Percentiles rank a stretch among this genome's conserved stretches.
These are phyloP conservation scores for Danielozyma ontarioensis DNA, from an alignment of 805 yeast genomes.

Conservation along the genomic window DNA sequence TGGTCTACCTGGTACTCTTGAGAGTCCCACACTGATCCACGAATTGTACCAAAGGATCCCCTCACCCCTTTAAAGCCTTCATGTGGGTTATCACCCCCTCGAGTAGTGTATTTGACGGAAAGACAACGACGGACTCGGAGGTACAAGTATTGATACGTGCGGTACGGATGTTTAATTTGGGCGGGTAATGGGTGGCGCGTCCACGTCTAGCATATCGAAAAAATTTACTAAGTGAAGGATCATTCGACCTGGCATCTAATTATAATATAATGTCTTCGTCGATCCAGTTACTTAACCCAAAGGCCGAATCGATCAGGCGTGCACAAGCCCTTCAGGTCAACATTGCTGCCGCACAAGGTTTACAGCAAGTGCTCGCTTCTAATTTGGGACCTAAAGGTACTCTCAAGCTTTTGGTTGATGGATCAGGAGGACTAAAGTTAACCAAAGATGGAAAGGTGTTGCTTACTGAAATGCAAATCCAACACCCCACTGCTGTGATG, in stretches of 20 bases:
- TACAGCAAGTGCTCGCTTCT: constrained; percentile 86
- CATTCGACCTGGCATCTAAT: background rate
- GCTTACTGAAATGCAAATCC: constrained; percentile 92
- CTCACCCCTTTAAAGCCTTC: no score
- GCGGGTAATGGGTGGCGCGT: background rate
- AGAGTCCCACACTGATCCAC: no score
- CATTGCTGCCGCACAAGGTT: constrained; percentile 93
- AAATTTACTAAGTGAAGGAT: background rate
- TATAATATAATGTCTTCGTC: constrained; percentile 44
- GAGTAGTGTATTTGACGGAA: no score
- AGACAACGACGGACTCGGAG: no score
- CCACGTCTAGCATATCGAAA: background rate
- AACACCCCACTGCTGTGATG: constrained; percentile 46
- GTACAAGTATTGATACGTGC: no score
- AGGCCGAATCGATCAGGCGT: constrained; percentile 95
- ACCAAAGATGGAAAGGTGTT: constrained; percentile 97
- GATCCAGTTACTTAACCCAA: constrained; percentile 88
- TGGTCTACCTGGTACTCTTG: no score
- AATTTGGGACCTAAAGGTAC: constrained; percentile 98
- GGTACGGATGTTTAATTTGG: no score
- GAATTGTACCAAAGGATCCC: no score
- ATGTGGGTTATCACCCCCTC: no score
- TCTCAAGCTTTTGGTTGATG: constrained; percentile 92
- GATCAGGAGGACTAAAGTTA: constrained; percentile 90
- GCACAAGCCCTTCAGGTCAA: constrained; percentile 94